phyloP scores from a whole-genome alignment of 208 protist species.

The Zelonia costaricensis region DNA sequence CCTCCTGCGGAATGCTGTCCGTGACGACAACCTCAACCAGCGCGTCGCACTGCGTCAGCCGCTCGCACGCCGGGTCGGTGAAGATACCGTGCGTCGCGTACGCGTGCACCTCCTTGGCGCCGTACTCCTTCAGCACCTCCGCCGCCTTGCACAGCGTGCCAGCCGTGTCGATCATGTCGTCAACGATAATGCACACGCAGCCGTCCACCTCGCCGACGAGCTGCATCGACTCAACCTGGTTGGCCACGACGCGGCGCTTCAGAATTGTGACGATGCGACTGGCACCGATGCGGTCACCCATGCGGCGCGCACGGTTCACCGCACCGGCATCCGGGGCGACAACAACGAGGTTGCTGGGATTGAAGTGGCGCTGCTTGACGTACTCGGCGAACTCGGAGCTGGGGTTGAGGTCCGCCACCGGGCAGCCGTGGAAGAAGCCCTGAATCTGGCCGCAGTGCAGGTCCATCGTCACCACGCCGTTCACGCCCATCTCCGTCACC shows the following conservation, averaged over 20 bases:
- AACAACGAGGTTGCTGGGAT: constrained; percentile 82
- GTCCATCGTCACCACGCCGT: constrained; percentile 94
- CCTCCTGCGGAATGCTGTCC: constrained; percentile 91
- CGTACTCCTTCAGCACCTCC: constrained; percentile 93
- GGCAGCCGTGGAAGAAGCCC: constrained; percentile 95
- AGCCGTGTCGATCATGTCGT: constrained; percentile 98
- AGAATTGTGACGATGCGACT: constrained; percentile 94
- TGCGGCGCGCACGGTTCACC: constrained; percentile 89
- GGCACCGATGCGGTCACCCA: constrained; percentile 79
- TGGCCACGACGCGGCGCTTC: constrained; percentile 94
- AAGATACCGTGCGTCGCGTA: constrained; percentile 96
- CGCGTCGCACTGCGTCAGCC: constrained; percentile 84
- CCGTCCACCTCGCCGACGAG: constrained; percentile 95
- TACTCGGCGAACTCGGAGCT: constrained; percentile 88
- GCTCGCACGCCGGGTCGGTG: constrained; percentile 90
- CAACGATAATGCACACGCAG: constrained; percentile 96
- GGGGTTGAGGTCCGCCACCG: constrained; percentile 91
- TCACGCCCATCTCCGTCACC: constrained; percentile 90
- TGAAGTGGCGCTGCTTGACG: constrained; percentile 73
- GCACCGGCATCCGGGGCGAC: constrained; percentile 97
- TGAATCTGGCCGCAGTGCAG: constrained; percentile 96
- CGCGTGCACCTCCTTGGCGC: constrained; percentile 93
- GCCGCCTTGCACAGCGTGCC: constrained; percentile 96
- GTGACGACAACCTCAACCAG: constrained; percentile 94
- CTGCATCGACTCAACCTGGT: constrained; percentile 93